Evolutionary conservation across 2,329 filamentous ascomycete species (phyloP).

Genomic region (Botrytis fragariae): DNA sequence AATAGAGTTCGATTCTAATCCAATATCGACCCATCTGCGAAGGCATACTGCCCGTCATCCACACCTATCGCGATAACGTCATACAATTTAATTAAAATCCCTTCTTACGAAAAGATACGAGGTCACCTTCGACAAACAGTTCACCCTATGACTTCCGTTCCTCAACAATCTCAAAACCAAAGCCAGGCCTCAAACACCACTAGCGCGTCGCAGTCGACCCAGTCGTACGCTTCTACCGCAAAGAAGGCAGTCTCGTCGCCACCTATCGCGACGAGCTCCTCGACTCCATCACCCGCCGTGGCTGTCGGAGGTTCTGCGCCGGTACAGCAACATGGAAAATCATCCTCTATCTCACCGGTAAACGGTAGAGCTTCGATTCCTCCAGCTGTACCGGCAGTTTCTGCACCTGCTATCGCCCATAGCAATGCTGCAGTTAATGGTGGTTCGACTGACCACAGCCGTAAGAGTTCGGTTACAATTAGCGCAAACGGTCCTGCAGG

Average conservation of each 20-base stretch:
- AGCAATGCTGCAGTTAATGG: conserved; percentile 69
- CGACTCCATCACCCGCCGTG: conserved; percentile 51
- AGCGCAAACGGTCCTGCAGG: conserved; percentile 75
- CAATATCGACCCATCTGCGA: conserved; percentile 33
- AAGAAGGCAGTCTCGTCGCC: conserved; percentile 63
- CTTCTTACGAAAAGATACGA: conserved; percentile 22
- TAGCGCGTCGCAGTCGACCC: conserved; percentile 53
- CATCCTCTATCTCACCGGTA: conserved; percentile 71
- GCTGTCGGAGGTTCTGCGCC: conserved; percentile 55
- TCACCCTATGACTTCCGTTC: conserved; percentile 40
- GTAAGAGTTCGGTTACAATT: conserved; percentile 91
- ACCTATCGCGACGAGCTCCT: conserved; percentile 58
- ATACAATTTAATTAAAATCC: conserved; percentile 24
- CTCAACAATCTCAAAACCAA: conserved; percentile 36
- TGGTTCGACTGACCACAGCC: conserved; percentile 65
- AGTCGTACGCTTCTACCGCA: conserved; percentile 66
- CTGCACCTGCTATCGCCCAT: conserved; percentile 60
- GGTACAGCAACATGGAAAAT: conserved; percentile 59
- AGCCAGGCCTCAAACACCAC: conserved; percentile 54
- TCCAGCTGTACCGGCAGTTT: conserved; percentile 62
- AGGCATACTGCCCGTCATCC: conserved; percentile 20
- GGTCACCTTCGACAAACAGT: conserved; percentile 27
- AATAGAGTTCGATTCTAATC: conserved; percentile 25
- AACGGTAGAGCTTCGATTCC: conserved; percentile 77
- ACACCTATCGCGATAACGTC: conserved; percentile 35